These are phyloP conservation scores for Rhodotorula paludigena DNA, from an alignment of 768 basidiomycete genomes.

Conservation along the genomic window DNA sequence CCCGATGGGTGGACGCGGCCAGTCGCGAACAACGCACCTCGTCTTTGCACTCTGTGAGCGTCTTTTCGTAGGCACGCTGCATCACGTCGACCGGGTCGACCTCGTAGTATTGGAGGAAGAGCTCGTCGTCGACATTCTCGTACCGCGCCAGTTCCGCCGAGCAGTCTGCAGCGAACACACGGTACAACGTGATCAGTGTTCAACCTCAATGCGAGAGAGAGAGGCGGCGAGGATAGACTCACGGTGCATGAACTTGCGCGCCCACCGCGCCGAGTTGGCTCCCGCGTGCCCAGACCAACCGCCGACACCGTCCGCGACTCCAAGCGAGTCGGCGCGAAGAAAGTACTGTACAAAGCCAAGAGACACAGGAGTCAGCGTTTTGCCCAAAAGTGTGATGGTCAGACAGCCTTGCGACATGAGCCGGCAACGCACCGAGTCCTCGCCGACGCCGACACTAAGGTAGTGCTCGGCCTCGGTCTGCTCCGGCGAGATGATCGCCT, in stretches of 20 bases:
- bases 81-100: conserved; percentile 52
- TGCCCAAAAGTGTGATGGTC: too few relatives aligned
- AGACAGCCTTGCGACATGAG: too few relatives aligned
- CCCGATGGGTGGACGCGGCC: too few relatives aligned
- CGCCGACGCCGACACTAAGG: conserved; percentile 58
- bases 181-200: not conserved
- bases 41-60: conserved; percentile 45
- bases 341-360: conserved; percentile 45
- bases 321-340: conserved; percentile 66
- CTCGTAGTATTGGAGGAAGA: conserved; percentile 54
- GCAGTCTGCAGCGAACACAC: conserved; percentile 33
- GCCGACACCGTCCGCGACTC: conserved; percentile 91
- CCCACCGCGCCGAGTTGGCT: conserved; percentile 53
- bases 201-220: not conserved
- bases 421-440: conserved; percentile 59
- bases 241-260: conserved; percentile 72
- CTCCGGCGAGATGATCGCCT: not conserved
- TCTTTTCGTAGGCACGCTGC: conserved; percentile 53
- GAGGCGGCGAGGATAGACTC: not conserved
- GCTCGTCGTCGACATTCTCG: conserved; percentile 63
- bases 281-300: conserved; percentile 62
- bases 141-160: conserved; percentile 39
- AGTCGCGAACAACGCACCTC: conserved; percentile 44
- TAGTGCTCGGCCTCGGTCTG: conserved; percentile 18
- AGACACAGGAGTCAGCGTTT: not conserved